Percentiles rank a stretch among this genome's conserved stretches.
These are phyloP conservation scores for Sugiyamaella marilandica DNA, from an alignment of 805 yeast species.

Conservation along the genomic window DNA sequence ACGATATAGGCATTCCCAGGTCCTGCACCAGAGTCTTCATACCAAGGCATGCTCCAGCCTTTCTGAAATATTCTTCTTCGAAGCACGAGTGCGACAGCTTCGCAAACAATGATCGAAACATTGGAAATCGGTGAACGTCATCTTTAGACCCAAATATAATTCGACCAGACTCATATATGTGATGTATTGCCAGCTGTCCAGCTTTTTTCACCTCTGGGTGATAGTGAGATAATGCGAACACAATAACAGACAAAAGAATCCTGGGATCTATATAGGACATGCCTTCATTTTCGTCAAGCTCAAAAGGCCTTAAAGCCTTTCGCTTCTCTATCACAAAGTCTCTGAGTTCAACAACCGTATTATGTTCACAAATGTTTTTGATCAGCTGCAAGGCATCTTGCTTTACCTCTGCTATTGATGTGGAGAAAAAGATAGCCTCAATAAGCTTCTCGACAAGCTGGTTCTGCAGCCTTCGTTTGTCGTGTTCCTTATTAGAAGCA, in stretches of 20 bases:
- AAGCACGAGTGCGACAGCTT: slow-evolving; percentile 88
- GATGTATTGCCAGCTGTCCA: slow-evolving; percentile 63
- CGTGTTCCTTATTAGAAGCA: slow-evolving; percentile 19
- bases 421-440: slow-evolving; percentile 69
- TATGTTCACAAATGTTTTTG: slow-evolving; percentile 68
- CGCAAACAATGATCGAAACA: slow-evolving; percentile 70
- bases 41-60: slow-evolving; percentile 87
- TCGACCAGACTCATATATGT: slow-evolving; percentile 56
- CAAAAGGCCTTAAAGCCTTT: slow-evolving; percentile 61
- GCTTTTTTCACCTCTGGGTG: slow-evolving; percentile 61
- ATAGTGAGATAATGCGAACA: slow-evolving; percentile 76
- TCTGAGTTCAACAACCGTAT: slow-evolving; percentile 71
- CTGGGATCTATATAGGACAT: slow-evolving; percentile 61
- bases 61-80: slow-evolving; percentile 79
- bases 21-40: slow-evolving; percentile 67
- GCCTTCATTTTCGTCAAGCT: slow-evolving; percentile 78
- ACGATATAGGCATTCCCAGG: slow-evolving; percentile 58
- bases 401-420: slow-evolving; percentile 65
- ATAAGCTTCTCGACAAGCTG: slow-evolving; percentile 58
- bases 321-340: slow-evolving; percentile 65
- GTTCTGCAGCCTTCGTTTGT: slow-evolving; percentile 42
- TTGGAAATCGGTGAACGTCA: slow-evolving; percentile 64
- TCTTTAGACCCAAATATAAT: slow-evolving; percentile 63
- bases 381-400: slow-evolving; percentile 63
- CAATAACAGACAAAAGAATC: slow-evolving; percentile 67